Evolutionary conservation across 2,329 filamentous ascomycete genomes (phyloP).

Genomic region (Teratosphaeria gauchensis): DNA sequence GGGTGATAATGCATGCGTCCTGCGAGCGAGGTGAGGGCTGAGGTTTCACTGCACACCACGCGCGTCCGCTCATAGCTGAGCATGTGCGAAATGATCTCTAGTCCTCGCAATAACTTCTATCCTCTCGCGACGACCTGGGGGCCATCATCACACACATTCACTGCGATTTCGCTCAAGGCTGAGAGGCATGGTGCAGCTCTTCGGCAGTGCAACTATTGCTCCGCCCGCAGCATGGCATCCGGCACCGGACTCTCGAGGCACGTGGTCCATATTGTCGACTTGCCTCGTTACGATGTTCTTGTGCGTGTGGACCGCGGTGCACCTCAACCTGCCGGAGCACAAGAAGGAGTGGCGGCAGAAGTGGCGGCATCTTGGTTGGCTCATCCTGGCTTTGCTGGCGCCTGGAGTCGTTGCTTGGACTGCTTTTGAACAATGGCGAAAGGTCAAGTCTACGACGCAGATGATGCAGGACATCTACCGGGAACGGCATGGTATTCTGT

Average conservation of each 20-base stretch:
- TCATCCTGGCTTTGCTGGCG: conserved; percentile 7
- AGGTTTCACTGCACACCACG: too few relatives aligned
- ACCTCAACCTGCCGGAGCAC: conserved; percentile 10
- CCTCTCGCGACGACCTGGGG: too few relatives aligned
- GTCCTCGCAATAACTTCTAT: too few relatives aligned
- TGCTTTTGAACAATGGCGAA: not conserved
- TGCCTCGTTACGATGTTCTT: conserved; percentile 8
- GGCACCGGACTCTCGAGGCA: conserved; percentile 8
- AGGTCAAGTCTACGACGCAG: not conserved
- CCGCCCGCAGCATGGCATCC: conserved; percentile 6
- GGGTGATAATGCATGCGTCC: too few relatives aligned
- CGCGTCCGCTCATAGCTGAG: too few relatives aligned
- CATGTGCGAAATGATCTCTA: too few relatives aligned
- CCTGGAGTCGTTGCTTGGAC: conserved; percentile 4
- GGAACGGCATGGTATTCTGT: not conserved
- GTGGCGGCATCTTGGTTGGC: conserved; percentile 6
- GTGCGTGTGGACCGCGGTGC: conserved; percentile 11
- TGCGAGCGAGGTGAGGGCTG: too few relatives aligned
- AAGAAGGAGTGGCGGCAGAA: conserved; percentile 3
- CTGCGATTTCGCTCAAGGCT: not conserved
- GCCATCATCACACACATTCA: too few relatives aligned
- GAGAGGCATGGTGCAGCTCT: not conserved
- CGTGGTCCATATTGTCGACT: conserved; percentile 7
- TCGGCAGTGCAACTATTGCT: not conserved
- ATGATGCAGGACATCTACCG: not conserved